Evolutionary conservation across 2,329 filamentous ascomycete species (phyloP).

Genomic region (Colletotrichum truncatum): DNA sequence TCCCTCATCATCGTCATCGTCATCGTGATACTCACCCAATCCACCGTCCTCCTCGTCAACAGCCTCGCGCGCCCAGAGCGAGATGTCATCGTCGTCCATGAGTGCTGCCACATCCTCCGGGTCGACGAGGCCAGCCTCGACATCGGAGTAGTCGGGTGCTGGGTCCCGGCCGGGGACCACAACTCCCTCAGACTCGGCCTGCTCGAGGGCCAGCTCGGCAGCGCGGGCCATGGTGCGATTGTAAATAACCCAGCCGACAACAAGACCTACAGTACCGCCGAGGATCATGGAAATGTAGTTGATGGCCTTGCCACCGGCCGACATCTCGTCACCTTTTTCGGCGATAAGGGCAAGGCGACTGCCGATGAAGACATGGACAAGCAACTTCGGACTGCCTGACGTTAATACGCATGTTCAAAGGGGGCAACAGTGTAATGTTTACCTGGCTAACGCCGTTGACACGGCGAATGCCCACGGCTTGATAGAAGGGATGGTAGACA

Average conservation of each 20-base stretch:
- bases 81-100: constrained; percentile 69
- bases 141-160: constrained; percentile 49
- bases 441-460: constrained; percentile 81
- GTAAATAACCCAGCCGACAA: constrained; percentile 88
- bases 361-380: constrained; percentile 94
- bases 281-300: constrained; percentile 85
- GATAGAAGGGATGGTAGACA: constrained; percentile 93
- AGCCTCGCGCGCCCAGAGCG: constrained; percentile 60
- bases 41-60: constrained; percentile 40
- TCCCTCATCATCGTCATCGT: constrained; percentile 42
- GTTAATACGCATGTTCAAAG: constrained; percentile 15
- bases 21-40: constrained; percentile 35
- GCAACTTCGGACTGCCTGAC: constrained; percentile 75
- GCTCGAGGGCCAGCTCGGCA: constrained; percentile 62
- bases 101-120: constrained; percentile 61
- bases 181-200: constrained; percentile 36
- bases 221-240: constrained; percentile 72
- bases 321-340: constrained; percentile 87
- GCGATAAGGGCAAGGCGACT: constrained; percentile 82
- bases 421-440: constrained; percentile 28
- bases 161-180: constrained; percentile 29
- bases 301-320: constrained; percentile 77
- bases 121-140: constrained; percentile 54
- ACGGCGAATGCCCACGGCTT: constrained; percentile 78
- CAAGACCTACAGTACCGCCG: constrained; percentile 75